A percentile compares a stretch with the other conserved stretches of the same genome.
These are phyloP conservation scores for Trichoderma sp. DNA, from an alignment of 2,329 filamentous ascomycete species.

Conservation along the genomic window DNA sequence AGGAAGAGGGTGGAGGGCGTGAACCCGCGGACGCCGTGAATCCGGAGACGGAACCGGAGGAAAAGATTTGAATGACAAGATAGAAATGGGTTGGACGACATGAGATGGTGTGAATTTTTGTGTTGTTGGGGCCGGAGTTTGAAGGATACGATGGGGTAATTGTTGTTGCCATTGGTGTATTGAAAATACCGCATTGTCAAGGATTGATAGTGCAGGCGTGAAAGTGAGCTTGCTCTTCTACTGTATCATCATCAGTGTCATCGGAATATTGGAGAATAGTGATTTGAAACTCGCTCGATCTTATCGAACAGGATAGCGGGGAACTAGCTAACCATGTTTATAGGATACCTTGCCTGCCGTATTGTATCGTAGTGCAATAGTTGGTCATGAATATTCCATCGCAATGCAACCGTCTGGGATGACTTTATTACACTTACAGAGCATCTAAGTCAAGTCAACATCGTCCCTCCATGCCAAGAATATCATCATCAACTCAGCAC, in stretches of 20 bases:
- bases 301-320: background rate
- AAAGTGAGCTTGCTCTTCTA: background rate
- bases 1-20: background rate
- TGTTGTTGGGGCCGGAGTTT: background rate
- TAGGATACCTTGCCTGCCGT: background rate
- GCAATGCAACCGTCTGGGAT: background rate
- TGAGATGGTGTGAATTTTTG: background rate
- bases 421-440: background rate
- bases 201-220: background rate
- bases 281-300: background rate
- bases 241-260: background rate
- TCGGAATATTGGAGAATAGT: background rate
- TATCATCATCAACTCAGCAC: background rate
- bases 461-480: background rate
- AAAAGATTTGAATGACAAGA: background rate
- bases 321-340: background rate
- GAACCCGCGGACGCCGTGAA: slow-evolving; percentile 20
- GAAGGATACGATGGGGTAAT: background rate
- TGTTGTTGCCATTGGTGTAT: background rate
- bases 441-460: background rate
- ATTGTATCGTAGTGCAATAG: background rate
- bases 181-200: background rate
- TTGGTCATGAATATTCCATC: background rate
- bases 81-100: background rate
- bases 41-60: background rate